These are phyloP conservation scores for Blastobotrys serpentis DNA, from an alignment of 1,139 yeast genomes.

Conservation along the genomic window DNA sequence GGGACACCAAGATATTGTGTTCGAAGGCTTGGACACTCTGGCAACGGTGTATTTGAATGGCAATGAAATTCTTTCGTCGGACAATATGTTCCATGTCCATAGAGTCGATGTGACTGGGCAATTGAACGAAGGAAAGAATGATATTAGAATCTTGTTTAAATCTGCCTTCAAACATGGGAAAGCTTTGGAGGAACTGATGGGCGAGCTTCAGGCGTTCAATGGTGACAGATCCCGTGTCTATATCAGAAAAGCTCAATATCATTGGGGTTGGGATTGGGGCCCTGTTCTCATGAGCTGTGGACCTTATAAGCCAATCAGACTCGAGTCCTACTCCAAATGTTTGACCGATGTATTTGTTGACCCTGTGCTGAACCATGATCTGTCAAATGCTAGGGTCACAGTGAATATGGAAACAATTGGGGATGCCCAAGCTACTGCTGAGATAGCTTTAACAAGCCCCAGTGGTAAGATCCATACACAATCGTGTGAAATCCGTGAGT, in stretches of 20 bases:
- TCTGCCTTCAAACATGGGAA: constrained; percentile 35
- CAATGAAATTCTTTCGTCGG: constrained; percentile 36
- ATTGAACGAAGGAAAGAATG: constrained; percentile 28
- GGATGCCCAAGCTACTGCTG: constrained; percentile 17
- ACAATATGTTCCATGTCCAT: constrained; percentile 44
- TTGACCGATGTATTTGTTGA: constrained; percentile 28
- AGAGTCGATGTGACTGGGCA: constrained; percentile 28
- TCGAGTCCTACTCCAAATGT: constrained; percentile 34
- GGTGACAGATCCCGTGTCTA: constrained; percentile 47
- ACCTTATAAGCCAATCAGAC: constrained; percentile 45
- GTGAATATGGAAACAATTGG: constrained; percentile 18
- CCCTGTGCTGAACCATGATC: constrained; percentile 29
- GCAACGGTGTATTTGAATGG: constrained; percentile 44
- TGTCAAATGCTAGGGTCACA: constrained; percentile 24
- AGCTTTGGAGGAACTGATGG: constrained; percentile 31
- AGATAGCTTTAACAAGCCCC: constrained; percentile 22
- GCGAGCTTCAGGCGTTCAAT: constrained; percentile 35
- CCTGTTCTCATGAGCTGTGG: constrained; percentile 51
- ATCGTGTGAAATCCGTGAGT: constrained; percentile 9
- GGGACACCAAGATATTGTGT: constrained; percentile 33
- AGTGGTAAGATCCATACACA: constrained; percentile 13
- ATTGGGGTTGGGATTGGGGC: constrained; percentile 63
- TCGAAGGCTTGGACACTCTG: constrained; percentile 50
- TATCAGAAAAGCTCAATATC: constrained; percentile 54
- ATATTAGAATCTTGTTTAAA: constrained; percentile 33